Evolutionary conservation across 371 early-diverging fungal species (phyloP), one percentile per base, ranked within the genome.

Genomic region (Basidiobolus meristosporus): DNA sequence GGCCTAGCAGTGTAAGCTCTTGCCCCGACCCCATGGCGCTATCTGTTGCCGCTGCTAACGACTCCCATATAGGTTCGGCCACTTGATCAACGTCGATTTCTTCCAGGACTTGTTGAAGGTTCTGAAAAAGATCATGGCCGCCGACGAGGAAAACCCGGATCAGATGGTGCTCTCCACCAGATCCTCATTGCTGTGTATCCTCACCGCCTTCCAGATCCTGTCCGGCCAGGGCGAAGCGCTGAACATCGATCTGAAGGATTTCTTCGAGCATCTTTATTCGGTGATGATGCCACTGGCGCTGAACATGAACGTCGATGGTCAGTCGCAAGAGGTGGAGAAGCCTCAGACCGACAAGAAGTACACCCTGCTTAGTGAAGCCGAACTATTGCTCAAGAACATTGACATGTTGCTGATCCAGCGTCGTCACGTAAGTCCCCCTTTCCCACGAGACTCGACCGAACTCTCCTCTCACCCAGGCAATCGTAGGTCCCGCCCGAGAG

Each of bases 31-130:
- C 22, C 28, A 17, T 34, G 3, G 10, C 15, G 2, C 18, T 23
- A 22, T 21, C 21, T 42, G 20, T 35, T 19, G 16, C 42, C 30
- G 22, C 21, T 44, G 11, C 18, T 1, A 7, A 44, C 23, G 9
- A 30, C 23, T 37, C 18, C 14, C 17, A 31, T 10, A 12, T 55
- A 70, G 73, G 43, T 90, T 84, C 60, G 82, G 89, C 0, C 92
- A 91, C 52, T 62, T 91, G 38, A 91, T 93, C 54, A 88, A 77
- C 46, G 77, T 93, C 7, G 92, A 91, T 50, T 88, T 90, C 49
- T 93, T 90, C 54, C 65, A 69, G n/a, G 95, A 93, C 52, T 49
- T 93, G 43, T 54, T 91, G 38, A 63, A 67, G 21, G 68, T 80
- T 7, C 68, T 93, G 19, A 80, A 82, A 47, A 71, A 65, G 38